Conservation (phyloP, 2,329 filamentous ascomycete genomes). For the Furcasterigmium sp. region DNA sequence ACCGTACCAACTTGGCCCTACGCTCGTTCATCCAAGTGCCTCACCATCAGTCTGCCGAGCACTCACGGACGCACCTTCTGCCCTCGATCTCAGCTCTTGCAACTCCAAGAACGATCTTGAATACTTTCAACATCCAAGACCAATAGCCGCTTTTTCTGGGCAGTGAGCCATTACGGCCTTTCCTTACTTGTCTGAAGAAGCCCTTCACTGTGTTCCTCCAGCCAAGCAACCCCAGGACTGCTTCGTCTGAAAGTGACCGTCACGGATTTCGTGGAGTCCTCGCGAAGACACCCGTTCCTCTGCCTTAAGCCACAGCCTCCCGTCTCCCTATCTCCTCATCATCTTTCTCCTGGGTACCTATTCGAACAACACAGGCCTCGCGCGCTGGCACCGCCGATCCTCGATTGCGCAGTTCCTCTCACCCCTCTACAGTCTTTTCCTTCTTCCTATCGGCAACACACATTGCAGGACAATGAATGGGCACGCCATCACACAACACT, state of each 20-base stretch:
- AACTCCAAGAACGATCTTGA: too few species aligned
- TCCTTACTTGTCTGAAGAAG: neutral
- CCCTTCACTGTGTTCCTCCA: too few species aligned
- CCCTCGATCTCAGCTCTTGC: too few species aligned
- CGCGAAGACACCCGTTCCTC: too few species aligned
- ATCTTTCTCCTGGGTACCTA: constrained; percentile 7
- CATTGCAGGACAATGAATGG: constrained; percentile 34
- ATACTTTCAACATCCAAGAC: too few species aligned
- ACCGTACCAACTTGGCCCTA: too few species aligned
- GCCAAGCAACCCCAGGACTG: too few species aligned
- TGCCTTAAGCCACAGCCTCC: constrained; percentile 2
- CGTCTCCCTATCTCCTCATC: constrained; percentile 7
- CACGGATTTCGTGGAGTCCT: too few species aligned
- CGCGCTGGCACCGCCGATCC: constrained; percentile 1
- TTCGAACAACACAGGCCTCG: constrained; percentile 7
- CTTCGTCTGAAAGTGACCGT: too few species aligned
- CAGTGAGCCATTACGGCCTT: neutral
- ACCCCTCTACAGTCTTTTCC: constrained; percentile 3
- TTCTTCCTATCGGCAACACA: constrained; percentile 4
- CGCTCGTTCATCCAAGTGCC: too few species aligned
- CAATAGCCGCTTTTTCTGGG: neutral
- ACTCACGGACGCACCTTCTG: too few species aligned
- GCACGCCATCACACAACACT: constrained; percentile 25
- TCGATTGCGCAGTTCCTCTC: neutral
- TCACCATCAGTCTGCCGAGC: neutral